Evolutionary conservation across 495 filamentous ascomycete species (phyloP), one percentile per base, ranked within the genome.

Genomic region (Daldinia loculata): DNA sequence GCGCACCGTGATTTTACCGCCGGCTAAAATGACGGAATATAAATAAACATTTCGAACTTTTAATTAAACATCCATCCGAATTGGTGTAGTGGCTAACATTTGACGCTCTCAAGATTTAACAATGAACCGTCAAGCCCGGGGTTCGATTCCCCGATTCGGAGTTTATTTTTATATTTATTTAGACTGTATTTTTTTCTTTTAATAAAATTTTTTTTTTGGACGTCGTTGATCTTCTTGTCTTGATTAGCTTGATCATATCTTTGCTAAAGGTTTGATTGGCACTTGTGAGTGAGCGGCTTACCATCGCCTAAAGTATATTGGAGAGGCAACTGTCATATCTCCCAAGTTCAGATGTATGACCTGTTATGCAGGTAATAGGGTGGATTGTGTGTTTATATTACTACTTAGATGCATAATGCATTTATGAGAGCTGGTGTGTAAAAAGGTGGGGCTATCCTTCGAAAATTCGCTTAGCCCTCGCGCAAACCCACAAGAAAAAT

Each of bases 101-200:
- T 76, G 76, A 74, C 76, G 76, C 76, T 78, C 76, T 78, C 76
- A 75, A 48, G 22, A 24, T 43, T 7, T 22, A 6, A 24, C 3
- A 14, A 9, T 2, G 52, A 53, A 50, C 76, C 76, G 76, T 74
- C 76, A 76, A 76, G 76, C 76, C 74, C 76, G 76, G 76, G 76
- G 76, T 78, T 78, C 76, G 76, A 78, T 78, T 78, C 76, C 76
- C 76, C 76, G 76, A 78, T 78, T 78, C 76, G 76, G 76, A 78
- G 76, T 65, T 57, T 9, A 3, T 17, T 51, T 71, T 71, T 62
- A 22, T 22, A 17, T 34, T 12, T 34, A 45, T 48, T 14, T 22
- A 1, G 27, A 52, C 30, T 0, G 1, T 30, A 11, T 5, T 45
- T 43, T 34, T 14, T 6, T 56, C 17, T 6, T 26, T 19, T 48